Conservation (phyloP, 768 basidiomycete species). For the Lentinula lateritia region DNA sequence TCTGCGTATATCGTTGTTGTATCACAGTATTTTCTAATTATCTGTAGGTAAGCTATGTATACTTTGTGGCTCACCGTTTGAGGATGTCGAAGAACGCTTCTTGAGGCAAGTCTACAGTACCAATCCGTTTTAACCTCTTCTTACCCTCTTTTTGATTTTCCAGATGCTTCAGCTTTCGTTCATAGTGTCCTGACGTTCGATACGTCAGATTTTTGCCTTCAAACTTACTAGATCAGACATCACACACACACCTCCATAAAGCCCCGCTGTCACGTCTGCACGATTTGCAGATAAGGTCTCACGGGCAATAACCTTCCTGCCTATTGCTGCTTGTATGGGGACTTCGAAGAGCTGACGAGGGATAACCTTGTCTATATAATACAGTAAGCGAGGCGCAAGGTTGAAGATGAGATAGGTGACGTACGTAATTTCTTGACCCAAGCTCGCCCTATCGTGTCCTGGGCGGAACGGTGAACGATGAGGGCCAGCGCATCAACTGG, state of each 20-base stretch:
- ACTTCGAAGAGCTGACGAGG: slow-evolving; percentile 92
- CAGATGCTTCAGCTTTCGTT: slow-evolving; percentile 86
- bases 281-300: slow-evolving; percentile 83
- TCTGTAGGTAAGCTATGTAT: too few species aligned
- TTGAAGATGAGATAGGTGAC: slow-evolving; percentile 20
- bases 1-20: slow-evolving; percentile 9
- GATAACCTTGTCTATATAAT: slow-evolving; percentile 72
- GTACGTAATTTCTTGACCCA: slow-evolving; percentile 93
- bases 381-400: too few species aligned
- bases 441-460: slow-evolving; percentile 64
- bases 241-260: slow-evolving; percentile 69
- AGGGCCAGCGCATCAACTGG: slow-evolving; percentile 91
- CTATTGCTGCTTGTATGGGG: slow-evolving; percentile 90
- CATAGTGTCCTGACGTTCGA: slow-evolving; percentile 64
- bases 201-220: neutral
- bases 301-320: slow-evolving; percentile 81
- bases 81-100: slow-evolving; percentile 94
- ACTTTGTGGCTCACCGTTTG: slow-evolving; percentile 10
- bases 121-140: slow-evolving; percentile 81
- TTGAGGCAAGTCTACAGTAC: slow-evolving; percentile 86
- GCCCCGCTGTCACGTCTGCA: slow-evolving; percentile 89
- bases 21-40: slow-evolving; percentile 11
- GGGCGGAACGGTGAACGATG: slow-evolving; percentile 80
- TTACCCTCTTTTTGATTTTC: slow-evolving; percentile 94
- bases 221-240: neutral